phyloP scores from a whole-genome alignment of 768 basidiomycete species.

The Postia placenta region DNA sequence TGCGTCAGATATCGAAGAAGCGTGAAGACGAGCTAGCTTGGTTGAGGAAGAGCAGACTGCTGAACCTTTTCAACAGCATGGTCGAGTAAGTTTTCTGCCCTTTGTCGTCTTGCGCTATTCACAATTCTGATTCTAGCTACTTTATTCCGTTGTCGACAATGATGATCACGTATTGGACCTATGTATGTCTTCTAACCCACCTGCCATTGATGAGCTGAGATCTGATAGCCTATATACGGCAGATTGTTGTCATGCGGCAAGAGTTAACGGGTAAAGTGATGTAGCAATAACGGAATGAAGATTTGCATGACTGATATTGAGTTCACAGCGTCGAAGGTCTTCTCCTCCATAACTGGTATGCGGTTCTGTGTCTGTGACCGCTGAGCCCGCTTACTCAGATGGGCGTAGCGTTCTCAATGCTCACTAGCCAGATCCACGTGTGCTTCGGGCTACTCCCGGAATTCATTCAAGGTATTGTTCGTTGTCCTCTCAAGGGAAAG shows the following conservation, averaged over 20 bases:
- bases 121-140: slow-evolving; percentile 7
- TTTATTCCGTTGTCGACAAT: slow-evolving; percentile 60
- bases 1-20: slow-evolving; percentile 44
- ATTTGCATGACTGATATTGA: neutral
- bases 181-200: slow-evolving; percentile 37
- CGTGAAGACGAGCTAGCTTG: slow-evolving; percentile 57
- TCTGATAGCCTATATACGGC: too few species aligned
- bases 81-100: slow-evolving; percentile 29
- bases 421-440: slow-evolving; percentile 43
- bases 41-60: slow-evolving; percentile 46
- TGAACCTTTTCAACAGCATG: slow-evolving; percentile 40
- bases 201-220: too few species aligned
- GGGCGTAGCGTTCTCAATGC: slow-evolving; percentile 47
- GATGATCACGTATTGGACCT: slow-evolving; percentile 57
- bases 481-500: slow-evolving; percentile 29
- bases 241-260: slow-evolving; percentile 34
- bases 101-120: neutral
- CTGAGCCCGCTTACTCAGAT: slow-evolving; percentile 39
- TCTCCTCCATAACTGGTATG: slow-evolving; percentile 31
- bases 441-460: slow-evolving; percentile 26
- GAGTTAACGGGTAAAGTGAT: slow-evolving; percentile 25
- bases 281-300: too few species aligned
- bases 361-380: slow-evolving; percentile 2
- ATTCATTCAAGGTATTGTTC: slow-evolving; percentile 30
- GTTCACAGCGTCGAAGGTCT: slow-evolving; percentile 29